A percentile compares a stretch with the other conserved stretches of the same genome.
These are phyloP conservation scores for Exophiala dermatitidis DNA, from an alignment of 2,329 filamentous ascomycete species.

Conservation along the genomic window DNA sequence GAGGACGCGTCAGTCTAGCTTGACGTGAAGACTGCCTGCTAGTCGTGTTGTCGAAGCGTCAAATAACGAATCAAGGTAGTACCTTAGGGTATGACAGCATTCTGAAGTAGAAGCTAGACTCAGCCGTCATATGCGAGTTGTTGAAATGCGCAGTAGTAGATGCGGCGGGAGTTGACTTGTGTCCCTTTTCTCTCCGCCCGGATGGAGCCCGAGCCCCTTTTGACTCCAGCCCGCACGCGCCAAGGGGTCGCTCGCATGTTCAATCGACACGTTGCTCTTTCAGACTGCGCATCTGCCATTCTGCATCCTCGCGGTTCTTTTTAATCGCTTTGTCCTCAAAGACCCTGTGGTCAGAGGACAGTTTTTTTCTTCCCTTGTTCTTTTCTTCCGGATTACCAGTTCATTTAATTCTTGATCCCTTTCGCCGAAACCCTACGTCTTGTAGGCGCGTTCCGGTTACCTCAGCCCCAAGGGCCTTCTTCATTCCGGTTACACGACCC, in stretches of 20 bases:
- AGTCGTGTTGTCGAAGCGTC: neutral
- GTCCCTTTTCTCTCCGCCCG: neutral
- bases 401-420: constrained; percentile 2
- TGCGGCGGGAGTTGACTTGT: neutral
- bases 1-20: constrained; percentile 21
- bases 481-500: neutral
- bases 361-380: constrained; percentile 14
- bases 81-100: neutral
- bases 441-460: neutral
- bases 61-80: neutral
- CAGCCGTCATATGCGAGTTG: neutral
- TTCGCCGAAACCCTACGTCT: neutral
- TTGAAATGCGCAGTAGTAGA: neutral
- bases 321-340: constrained; percentile 9
- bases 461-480: neutral
- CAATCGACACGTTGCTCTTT: constrained; percentile 9
- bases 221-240: neutral
- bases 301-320: constrained; percentile 2
- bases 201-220: constrained; percentile 1
- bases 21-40: constrained; percentile 6
- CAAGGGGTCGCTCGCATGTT: constrained; percentile 3
- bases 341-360: constrained; percentile 8
- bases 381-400: neutral
- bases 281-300: neutral
- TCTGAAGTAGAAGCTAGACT: neutral